These are phyloP conservation scores for Solanum hybrid DNA, from an alignment of 305 asterid species.

Conservation along the genomic window DNA sequence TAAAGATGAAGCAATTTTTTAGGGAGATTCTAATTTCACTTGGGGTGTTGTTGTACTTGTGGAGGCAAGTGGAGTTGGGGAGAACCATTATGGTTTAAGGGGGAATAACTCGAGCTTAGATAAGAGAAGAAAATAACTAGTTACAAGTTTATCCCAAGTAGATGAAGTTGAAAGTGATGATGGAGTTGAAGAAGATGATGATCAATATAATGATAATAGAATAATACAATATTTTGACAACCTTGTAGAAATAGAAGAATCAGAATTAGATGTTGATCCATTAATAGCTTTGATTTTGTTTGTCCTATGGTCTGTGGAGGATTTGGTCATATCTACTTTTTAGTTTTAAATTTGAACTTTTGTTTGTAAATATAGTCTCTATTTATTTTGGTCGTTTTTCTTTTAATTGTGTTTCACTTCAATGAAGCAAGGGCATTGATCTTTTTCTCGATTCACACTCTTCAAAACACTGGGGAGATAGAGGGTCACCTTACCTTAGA, in stretches of 20 bases:
- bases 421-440: no score
- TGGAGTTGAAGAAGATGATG: not conserved
- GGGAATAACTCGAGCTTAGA: not conserved
- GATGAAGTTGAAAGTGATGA: not conserved
- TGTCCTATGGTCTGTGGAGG: not conserved
- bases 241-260: no score
- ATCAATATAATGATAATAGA: no score
- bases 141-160: not conserved
- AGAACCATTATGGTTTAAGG: not conserved
- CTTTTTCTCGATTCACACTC: not conserved
- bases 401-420: no score
- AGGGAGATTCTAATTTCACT: not conserved
- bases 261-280: no score
- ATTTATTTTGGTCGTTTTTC: not conserved
- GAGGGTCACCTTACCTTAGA: not conserved
- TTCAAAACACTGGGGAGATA: not conserved
- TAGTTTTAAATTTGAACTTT: not conserved
- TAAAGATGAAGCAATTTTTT: not conserved
- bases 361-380: not conserved
- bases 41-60: not conserved
- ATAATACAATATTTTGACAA: no score
- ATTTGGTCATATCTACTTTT: not conserved
- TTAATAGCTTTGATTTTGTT: not conserved
- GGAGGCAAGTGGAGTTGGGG: not conserved
- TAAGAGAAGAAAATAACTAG: not conserved